Conservation (phyloP, 495 filamentous ascomycete species). For the Ramalina peruviana region DNA sequence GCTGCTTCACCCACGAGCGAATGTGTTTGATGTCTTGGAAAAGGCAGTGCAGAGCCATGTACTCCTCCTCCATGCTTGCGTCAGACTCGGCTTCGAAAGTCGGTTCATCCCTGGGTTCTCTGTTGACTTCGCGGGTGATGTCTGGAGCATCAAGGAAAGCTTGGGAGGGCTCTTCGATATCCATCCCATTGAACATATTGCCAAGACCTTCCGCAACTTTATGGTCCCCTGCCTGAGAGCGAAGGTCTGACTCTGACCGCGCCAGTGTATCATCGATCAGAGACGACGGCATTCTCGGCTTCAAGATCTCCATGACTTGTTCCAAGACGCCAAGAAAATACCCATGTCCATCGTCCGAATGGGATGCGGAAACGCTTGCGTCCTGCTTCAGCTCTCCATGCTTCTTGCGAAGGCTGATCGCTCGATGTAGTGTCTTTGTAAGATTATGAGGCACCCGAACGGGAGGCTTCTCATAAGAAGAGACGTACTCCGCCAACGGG, state of each 20-base stretch:
- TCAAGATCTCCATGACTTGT: constrained; percentile 19
- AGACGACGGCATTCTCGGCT: constrained; percentile 12
- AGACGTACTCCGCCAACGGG: constrained; percentile 25
- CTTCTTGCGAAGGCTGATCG: constrained; percentile 8
- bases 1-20: constrained; percentile 4
- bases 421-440: constrained; percentile 1
- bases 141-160: constrained; percentile 22
- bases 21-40: constrained; percentile 12
- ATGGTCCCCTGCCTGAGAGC: background rate
- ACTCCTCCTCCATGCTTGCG: constrained; percentile 15
- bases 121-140: constrained; percentile 8
- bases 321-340: constrained; percentile 25
- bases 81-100: constrained; percentile 23
- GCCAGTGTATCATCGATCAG: background rate
- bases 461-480: constrained; percentile 7
- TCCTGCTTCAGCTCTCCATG: constrained; percentile 2
- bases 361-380: background rate
- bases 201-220: background rate
- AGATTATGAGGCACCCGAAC: constrained; percentile 14
- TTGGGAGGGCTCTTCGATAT: constrained; percentile 25
- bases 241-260: background rate
- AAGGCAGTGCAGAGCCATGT: constrained; percentile 13
- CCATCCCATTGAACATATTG: constrained; percentile 21
- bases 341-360: constrained; percentile 18
- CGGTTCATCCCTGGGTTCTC: background rate